Evolutionary conservation across 164 flowering plant genomes (phyloP).

Genomic region (Echeveria elegans): DNA sequence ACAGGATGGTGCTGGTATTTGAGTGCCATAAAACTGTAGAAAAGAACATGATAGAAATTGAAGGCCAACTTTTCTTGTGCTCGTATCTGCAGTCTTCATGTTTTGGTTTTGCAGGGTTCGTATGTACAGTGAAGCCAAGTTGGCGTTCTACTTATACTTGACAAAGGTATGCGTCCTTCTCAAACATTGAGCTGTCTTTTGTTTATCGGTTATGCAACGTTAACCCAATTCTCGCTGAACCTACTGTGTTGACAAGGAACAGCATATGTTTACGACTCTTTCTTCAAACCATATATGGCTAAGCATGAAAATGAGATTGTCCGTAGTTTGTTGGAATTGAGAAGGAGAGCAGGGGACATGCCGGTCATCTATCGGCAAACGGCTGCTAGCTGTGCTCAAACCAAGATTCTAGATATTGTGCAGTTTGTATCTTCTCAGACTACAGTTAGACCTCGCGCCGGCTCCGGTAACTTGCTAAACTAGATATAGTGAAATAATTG

Average conservation of each 20-base stretch:
- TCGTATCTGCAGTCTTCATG: conserved; percentile 57
- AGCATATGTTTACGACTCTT: conserved; percentile 80
- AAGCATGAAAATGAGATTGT: conserved; percentile 93
- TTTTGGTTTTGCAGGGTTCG: conserved; percentile 62
- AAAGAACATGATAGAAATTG: conserved; percentile 79
- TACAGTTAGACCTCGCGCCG: conserved; percentile 49
- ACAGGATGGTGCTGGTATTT: conserved; percentile 85
- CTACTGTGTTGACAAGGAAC: conserved; percentile 50
- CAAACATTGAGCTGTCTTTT: background rate
- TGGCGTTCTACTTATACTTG: conserved; percentile 79
- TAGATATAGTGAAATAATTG: background rate
- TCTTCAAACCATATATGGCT: conserved; percentile 73
- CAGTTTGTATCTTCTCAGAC: conserved; percentile 85
- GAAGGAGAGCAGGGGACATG: conserved; percentile 76
- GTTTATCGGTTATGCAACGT: background rate
- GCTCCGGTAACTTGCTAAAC: conserved; percentile 18
- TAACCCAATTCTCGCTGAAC: background rate
- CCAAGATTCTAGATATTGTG: conserved; percentile 66
- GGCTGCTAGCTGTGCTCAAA: conserved; percentile 75
- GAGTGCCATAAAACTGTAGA: conserved; percentile 91
- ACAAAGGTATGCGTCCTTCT: conserved; percentile 43
- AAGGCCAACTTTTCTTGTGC: conserved; percentile 95
- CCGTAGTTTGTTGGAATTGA: conserved; percentile 72
- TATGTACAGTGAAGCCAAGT: conserved; percentile 91
- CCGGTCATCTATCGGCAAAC: conserved; percentile 63